phyloP scores from a whole-genome alignment of 1,284 basidiomycete species.

The Ganoderma leucocontextum region DNA sequence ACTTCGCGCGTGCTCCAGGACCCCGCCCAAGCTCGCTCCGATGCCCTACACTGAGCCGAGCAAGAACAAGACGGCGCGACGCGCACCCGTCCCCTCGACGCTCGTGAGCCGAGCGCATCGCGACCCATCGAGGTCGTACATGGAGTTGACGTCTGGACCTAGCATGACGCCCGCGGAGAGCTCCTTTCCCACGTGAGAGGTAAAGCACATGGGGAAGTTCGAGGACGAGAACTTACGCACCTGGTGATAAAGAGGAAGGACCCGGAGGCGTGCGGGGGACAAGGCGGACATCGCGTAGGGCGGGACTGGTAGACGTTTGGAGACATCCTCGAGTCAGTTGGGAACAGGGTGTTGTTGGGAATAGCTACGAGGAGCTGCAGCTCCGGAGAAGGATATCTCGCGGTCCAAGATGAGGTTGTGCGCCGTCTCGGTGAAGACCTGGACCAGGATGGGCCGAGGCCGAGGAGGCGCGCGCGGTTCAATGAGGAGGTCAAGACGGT shows the following conservation, averaged over 20 bases:
- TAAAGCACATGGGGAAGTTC: constrained; percentile 88
- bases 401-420: constrained; percentile 54
- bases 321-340: constrained; percentile 75
- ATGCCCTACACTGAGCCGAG: constrained; percentile 84
- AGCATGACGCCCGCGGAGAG: constrained; percentile 65
- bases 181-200: constrained; percentile 77
- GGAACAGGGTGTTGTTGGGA: constrained; percentile 54
- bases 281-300: constrained; percentile 95
- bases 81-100: constrained; percentile 70
- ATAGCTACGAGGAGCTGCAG: constrained; percentile 82
- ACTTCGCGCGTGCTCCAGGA: too few species aligned
- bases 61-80: constrained; percentile 54
- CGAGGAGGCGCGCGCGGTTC: constrained; percentile 78
- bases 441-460: constrained; percentile 52
- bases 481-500: constrained; percentile 74
- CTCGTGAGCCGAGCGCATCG: constrained; percentile 74
- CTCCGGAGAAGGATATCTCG: constrained; percentile 67
- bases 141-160: constrained; percentile 84
- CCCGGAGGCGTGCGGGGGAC: constrained; percentile 80
- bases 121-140: constrained; percentile 68
- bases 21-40: constrained; percentile 92
- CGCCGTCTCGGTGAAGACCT: constrained; percentile 52
- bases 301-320: constrained; percentile 71
- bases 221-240: constrained; percentile 97
- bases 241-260: constrained; percentile 94